phyloP scores from a whole-genome alignment of 495 filamentous ascomycete species.

The Pyrenopolyporus hunteri region DNA sequence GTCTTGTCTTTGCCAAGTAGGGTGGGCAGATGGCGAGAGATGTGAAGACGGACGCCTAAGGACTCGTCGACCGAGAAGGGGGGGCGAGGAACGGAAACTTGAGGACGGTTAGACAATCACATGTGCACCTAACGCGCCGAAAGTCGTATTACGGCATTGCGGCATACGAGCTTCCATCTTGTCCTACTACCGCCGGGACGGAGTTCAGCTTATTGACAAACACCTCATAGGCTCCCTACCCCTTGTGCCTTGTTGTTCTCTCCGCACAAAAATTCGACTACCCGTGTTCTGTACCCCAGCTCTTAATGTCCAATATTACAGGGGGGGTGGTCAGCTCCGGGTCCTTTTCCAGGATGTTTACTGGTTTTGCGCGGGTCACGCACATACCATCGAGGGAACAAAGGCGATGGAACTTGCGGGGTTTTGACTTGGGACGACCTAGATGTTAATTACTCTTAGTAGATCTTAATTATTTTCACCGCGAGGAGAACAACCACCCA shows the following conservation, averaged over 20 bases:
- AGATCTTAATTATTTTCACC: slow-evolving; percentile 36
- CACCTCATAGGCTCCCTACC: slow-evolving; percentile 10
- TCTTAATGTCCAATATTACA: slow-evolving; percentile 18
- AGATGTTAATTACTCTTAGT: slow-evolving; percentile 30
- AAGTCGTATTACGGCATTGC: slow-evolving; percentile 12
- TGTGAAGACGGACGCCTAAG: not conserved
- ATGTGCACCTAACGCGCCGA: slow-evolving; percentile 6
- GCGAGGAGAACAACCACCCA: slow-evolving; percentile 4
- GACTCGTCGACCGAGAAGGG: slow-evolving; percentile 6
- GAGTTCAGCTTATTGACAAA: not conserved
- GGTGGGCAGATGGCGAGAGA: slow-evolving; percentile 14
- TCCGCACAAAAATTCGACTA: slow-evolving; percentile 16
- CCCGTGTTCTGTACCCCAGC: slow-evolving; percentile 12
- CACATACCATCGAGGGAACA: slow-evolving; percentile 21
- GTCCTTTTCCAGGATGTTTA: slow-evolving; percentile 25
- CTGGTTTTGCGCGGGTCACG: slow-evolving; percentile 36
- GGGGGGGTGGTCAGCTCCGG: slow-evolving; percentile 31
- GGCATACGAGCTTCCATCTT: slow-evolving; percentile 2
- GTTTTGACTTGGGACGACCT: slow-evolving; percentile 16
- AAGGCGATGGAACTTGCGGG: slow-evolving; percentile 22
- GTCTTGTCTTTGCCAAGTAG: slow-evolving; percentile 19
- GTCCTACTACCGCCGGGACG: not conserved
- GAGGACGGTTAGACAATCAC: slow-evolving; percentile 12
- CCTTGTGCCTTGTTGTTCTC: slow-evolving; percentile 19
- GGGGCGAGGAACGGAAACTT: slow-evolving; percentile 15